phyloP scores from a whole-genome alignment of 176 grass and related monocot genomes.

The Hordeum marinum region DNA sequence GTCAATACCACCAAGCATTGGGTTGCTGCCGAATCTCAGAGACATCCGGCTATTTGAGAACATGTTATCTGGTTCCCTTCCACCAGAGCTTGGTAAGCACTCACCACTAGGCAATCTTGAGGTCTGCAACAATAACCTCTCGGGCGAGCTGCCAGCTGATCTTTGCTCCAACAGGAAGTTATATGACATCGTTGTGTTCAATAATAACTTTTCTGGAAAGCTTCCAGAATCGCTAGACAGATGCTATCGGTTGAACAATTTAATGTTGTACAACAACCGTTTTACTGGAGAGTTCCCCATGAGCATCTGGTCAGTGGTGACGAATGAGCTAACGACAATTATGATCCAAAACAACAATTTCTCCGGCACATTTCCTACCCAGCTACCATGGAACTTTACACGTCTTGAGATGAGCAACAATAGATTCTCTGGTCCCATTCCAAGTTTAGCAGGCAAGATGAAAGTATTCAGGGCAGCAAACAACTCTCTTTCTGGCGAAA shows the following conservation, averaged over 20 bases:
- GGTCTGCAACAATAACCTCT: conserved; percentile 38
- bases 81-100: conserved; percentile 61
- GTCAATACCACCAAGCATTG: conserved; percentile 32
- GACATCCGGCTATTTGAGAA: conserved; percentile 46
- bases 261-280: conserved; percentile 52
- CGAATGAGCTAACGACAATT: conserved; percentile 16
- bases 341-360: conserved; percentile 55
- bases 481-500: conserved; percentile 44
- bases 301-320: conserved; percentile 31
- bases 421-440: conserved; percentile 47
- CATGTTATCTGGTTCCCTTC: conserved; percentile 39
- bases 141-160: conserved; percentile 35
- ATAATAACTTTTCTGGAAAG: conserved; percentile 47
- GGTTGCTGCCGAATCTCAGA: conserved; percentile 9
- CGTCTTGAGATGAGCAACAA: conserved; percentile 53
- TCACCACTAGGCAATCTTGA: conserved; percentile 41
- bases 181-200: conserved; percentile 38
- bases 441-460: conserved; percentile 12
- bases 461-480: conserved; percentile 42
- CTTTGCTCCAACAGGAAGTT: conserved; percentile 42
- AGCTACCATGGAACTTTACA: conserved; percentile 34
- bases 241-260: conserved; percentile 14
- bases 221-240: conserved; percentile 31
- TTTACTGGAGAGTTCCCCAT: conserved; percentile 48
- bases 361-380: conserved; percentile 37